Base-by-base conservation (phyloP, 1,284 basidiomycete species). In the Ganoderma boninense region DNA sequence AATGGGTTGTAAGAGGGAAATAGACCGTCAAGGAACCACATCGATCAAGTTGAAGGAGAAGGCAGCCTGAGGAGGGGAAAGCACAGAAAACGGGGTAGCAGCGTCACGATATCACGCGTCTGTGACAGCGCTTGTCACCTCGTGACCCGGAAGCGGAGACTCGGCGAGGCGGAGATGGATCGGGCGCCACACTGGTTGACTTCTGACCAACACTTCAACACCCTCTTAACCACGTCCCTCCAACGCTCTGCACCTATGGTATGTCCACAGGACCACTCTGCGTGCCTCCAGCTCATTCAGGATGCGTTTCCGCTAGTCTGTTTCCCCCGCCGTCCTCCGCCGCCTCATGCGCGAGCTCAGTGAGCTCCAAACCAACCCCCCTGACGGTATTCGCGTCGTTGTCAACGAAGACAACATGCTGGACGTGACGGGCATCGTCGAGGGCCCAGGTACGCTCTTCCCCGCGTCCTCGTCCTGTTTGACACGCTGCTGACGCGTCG, bases 321-420 rank as follows among this genome's bases (percentile, higher is more conserved):
- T 86, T 63, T 77, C 82, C 43, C 87, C 90, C 69, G 80, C 87
- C 68, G 88, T 89, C 56, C 85, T 92, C 82, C 92, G 92, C 76
- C 90, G 91, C 80, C 84, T 97, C 76, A 93, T 96, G 86, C 90
- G 93, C 71, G 96, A 97, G 84, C 86, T 97, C 67, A 87, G 85
- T 42, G 91, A 93, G 75, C 88, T 97, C 71, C 90, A 90, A 80
- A 91, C 86, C 70, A 92, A 86, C 71, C 96, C 96, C 59, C 94
- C 93, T 18, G 96, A 97, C 79, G 96, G 95, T 26, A 95, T 97
- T 76, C 90, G 96, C 77, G 87, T 97, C 56, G 87, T 92, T 65
- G 90, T 93, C 2, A 92, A 85, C 69, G 96, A 97, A 70, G 94
- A 97, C 77, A 93, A 95, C 77, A 90, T 95, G 84, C 81, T 94